Conservation (phyloP, 2,329 filamentous ascomycete species). For the Thielaviopsis punctulata region DNA sequence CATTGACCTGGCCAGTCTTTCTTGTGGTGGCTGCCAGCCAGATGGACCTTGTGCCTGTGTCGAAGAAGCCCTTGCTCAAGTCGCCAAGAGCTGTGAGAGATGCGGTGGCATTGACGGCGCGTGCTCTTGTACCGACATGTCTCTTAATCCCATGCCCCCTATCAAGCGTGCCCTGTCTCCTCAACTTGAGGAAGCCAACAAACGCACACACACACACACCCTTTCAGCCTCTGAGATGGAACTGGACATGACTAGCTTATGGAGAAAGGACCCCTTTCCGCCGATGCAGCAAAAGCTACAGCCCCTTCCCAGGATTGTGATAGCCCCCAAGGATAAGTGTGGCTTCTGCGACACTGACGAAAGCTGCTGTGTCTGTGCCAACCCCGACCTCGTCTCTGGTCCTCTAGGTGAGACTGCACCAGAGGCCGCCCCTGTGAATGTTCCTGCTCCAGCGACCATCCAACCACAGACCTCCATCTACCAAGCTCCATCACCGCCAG, state of each 20-base stretch:
- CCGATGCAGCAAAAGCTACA: slow-evolving; percentile 14
- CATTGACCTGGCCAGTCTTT: slow-evolving; percentile 20
- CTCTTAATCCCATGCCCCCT: slow-evolving; percentile 21
- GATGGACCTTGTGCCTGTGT: slow-evolving; percentile 39
- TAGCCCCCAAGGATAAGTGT: slow-evolving; percentile 48
- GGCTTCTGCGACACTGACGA: slow-evolving; percentile 64
- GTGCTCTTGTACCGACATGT: slow-evolving; percentile 48
- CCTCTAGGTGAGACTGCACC: slow-evolving; percentile 2
- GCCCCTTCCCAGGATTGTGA: slow-evolving; percentile 18
- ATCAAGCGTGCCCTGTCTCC: slow-evolving; percentile 35
- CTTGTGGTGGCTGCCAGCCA: slow-evolving; percentile 39
- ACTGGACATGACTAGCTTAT: slow-evolving; percentile 56
- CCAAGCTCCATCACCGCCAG: slow-evolving; percentile 41
- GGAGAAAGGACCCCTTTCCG: slow-evolving; percentile 25
- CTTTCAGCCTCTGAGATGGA: slow-evolving; percentile 31
- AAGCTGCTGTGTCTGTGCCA: slow-evolving; percentile 68
- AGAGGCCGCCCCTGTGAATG: slow-evolving; percentile 12
- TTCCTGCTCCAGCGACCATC: slow-evolving; percentile 23
- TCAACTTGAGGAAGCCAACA: slow-evolving; percentile 16
- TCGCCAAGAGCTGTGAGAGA: slow-evolving; percentile 43
- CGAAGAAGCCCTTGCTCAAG: slow-evolving; percentile 38
- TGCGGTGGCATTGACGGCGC: slow-evolving; percentile 40
- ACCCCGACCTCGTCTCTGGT: slow-evolving; percentile 21
- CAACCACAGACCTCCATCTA: slow-evolving; percentile 26
- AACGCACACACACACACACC: slow-evolving; percentile 24